A percentile compares a stretch with the other conserved stretches of the same genome.
These are phyloP conservation scores for Pichia terricola DNA, from an alignment of 1,139 yeast species.

Conservation along the genomic window DNA sequence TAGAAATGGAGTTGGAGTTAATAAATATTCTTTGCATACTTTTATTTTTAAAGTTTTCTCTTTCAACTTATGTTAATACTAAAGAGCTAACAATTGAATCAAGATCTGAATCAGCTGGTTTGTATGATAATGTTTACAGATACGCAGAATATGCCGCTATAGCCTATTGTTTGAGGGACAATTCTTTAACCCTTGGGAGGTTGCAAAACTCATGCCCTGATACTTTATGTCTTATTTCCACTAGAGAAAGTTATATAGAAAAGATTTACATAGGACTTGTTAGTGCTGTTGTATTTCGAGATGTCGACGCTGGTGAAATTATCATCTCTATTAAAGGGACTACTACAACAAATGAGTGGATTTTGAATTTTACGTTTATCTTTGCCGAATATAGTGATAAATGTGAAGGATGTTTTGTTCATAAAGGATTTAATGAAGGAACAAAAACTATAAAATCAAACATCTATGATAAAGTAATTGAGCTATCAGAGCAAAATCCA, in stretches of 20 bases:
- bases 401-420: conserved; percentile 40
- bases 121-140: conserved; percentile 1
- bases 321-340: conserved; percentile 49
- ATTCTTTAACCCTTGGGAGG: conserved; percentile 5
- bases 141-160: conserved; percentile 8
- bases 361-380: conserved; percentile 40
- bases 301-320: conserved; percentile 29
- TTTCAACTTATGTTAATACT: no score
- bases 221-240: conserved; percentile 5
- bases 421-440: conserved; percentile 40
- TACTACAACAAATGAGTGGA: conserved; percentile 46
- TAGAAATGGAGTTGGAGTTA: no score
- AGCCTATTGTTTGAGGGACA: conserved; percentile 10
- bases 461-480: conserved; percentile 31
- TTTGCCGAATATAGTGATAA: conserved; percentile 30
- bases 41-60: no score
- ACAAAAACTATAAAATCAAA: conserved; percentile 27
- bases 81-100: no score
- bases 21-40: no score
- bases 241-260: conserved; percentile 11
- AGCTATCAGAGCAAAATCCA: conserved; percentile 31
- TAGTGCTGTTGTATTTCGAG: conserved; percentile 41
- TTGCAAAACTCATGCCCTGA: conserved; percentile 8
- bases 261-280: conserved; percentile 34
- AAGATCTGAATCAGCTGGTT: no score